These are phyloP conservation scores for Globisporangium nodosum DNA, from an alignment of 352 stramenopile genomes.

Conservation along the genomic window DNA sequence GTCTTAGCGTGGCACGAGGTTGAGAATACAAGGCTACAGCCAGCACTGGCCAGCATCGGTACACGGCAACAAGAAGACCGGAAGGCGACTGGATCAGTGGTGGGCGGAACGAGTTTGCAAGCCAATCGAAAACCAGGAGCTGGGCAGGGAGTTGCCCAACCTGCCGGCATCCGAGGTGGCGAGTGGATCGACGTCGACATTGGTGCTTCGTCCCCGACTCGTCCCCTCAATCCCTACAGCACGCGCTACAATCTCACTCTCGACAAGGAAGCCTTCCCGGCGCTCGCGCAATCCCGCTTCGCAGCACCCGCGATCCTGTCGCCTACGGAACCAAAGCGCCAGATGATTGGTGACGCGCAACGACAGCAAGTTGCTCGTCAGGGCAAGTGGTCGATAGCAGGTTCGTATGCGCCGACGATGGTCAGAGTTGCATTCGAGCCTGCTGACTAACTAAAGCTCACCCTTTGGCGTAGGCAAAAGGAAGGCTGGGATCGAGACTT, in stretches of 20 bases:
- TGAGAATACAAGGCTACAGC: too few relatives aligned
- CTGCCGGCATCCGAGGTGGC: background rate
- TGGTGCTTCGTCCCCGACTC: background rate
- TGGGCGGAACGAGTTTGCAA: background rate
- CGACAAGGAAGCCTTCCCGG: conserved; percentile 9
- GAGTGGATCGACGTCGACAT: conserved; percentile 2
- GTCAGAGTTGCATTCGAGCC: background rate
- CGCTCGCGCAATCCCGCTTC: background rate
- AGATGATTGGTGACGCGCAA: conserved; percentile 9
- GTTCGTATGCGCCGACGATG: background rate
- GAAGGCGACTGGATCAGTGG: background rate
- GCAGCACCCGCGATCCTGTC: conserved; percentile 1
- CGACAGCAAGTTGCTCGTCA: conserved; percentile 8
- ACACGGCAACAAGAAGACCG: too few relatives aligned
- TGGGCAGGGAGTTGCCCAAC: background rate
- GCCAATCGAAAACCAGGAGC: background rate
- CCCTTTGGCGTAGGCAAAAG: background rate
- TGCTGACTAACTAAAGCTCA: background rate
- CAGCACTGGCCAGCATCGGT: too few relatives aligned
- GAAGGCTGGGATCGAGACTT: background rate
- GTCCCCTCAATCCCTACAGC: background rate
- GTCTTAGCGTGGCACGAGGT: background rate
- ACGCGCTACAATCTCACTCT: conserved; percentile 5
- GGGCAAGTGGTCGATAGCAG: background rate
- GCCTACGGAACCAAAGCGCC: conserved; percentile 11